These are phyloP conservation scores for Anethum foeniculum DNA, from an alignment of 140 eudicot genomes.

Conservation along the genomic window DNA sequence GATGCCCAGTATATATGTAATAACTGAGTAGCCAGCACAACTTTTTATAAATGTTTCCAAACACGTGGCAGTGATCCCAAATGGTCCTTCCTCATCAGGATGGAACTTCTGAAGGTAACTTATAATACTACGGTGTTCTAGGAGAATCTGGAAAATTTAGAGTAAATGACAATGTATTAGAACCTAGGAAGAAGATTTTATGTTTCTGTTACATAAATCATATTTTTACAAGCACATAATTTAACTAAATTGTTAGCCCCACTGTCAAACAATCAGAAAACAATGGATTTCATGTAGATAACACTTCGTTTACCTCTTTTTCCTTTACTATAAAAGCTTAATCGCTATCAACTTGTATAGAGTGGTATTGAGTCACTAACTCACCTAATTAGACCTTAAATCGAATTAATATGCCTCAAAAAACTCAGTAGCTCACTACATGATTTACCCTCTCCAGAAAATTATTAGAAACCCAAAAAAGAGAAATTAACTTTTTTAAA, in stretches of 20 bases:
- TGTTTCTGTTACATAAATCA: background rate
- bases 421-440: background rate
- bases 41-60: constrained; percentile 95
- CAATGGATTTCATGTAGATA: background rate
- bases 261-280: background rate
- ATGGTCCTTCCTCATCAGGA: constrained; percentile 95
- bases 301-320: background rate
- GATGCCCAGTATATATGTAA: constrained; percentile 90
- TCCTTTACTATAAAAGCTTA: background rate
- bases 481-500: background rate
- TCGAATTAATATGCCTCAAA: background rate
- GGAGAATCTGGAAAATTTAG: constrained; percentile 55
- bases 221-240: background rate
- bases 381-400: background rate
- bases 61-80: constrained; percentile 91
- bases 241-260: background rate
- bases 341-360: background rate
- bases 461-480: background rate
- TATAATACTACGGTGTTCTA: constrained; percentile 89
- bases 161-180: background rate
- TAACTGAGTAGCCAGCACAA: constrained; percentile 98
- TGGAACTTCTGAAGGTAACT: constrained; percentile 94
- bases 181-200: background rate
- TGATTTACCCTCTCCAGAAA: background rate
- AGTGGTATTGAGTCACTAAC: background rate